Base-by-base conservation (phyloP, 768 basidiomycete genomes). In the Naganishia kalamii region DNA sequence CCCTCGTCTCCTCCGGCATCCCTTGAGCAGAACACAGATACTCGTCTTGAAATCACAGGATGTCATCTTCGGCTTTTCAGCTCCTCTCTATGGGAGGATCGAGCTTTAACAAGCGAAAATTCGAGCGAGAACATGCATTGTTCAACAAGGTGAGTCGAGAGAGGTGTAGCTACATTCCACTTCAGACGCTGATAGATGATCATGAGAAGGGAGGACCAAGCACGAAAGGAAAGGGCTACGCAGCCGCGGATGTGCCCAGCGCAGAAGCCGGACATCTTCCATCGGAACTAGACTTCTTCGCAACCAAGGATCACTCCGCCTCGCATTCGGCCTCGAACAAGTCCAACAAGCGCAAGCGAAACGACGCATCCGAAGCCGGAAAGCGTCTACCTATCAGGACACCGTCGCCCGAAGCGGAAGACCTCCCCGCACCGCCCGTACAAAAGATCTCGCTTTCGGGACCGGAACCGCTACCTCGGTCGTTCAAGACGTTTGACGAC, bases 271-370 rank as follows among this genome's bases (percentile, higher is more conserved):
- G 29, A 11, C 40, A 41, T 64, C 82, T 92, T 48, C 92, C 88
- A 1, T 70, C 81, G 1, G 89, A 88, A 71, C 83, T 97, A 7
- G 91, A 98, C 76, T 93, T 94, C 78, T 98, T 97, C 80, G 91
- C 90, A 67, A 35, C 88, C 88, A 74, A 83, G 85, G 46, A 49
- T 6, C 30, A 48, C 15, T 63, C 23, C 30, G 68, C 61, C 47
- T 30, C 52, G 65, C 68, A 11, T 17, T 23, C 12, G 59, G 30
- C 4, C 50, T 62, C n/a, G 71, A 65, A 17, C 68, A 37, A 10
- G 27, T 48, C 35, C 60, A 67, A 77, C 72, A 32, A 64, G 46
- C 61, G 61, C n/a, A 63, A 66, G 43, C 52, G 63, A 40, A 57
- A 74, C 13, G 60, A 60, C 0, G 50, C 57, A 0, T 48, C 54